These are phyloP conservation scores for Beauveria caledonica DNA, from an alignment of 2,329 filamentous ascomycete genomes.

Conservation along the genomic window DNA sequence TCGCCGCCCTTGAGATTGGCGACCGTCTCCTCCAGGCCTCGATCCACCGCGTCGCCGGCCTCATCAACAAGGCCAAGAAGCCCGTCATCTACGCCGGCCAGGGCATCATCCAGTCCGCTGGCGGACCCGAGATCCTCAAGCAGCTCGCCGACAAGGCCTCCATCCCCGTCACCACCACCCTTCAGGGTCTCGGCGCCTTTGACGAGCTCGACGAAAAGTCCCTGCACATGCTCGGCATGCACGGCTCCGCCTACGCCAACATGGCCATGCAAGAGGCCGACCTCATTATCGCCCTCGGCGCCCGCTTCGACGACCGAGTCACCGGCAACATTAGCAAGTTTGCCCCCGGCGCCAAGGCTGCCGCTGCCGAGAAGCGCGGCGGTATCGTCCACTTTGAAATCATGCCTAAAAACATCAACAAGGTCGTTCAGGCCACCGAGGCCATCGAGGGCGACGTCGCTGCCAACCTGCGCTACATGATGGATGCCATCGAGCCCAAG, in stretches of 20 bases:
- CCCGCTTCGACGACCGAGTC: conserved; percentile 93
- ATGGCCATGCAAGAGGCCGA: conserved; percentile 97
- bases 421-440: conserved; percentile 93
- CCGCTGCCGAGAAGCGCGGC: conserved; percentile 75
- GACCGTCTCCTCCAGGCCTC: conserved; percentile 64
- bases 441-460: conserved; percentile 90
- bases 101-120: conserved; percentile 71
- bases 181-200: conserved; percentile 85
- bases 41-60: conserved; percentile 66
- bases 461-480: conserved; percentile 63
- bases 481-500: conserved; percentile 61
- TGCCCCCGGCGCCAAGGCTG: conserved; percentile 77
- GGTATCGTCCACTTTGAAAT: conserved; percentile 98
- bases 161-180: conserved; percentile 91
- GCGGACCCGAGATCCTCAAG: conserved; percentile 71
- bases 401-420: conserved; percentile 99
- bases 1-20: conserved; percentile 67
- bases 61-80: conserved; percentile 86
- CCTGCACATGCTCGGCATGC: conserved; percentile 98
- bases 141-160: conserved; percentile 82
- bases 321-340: conserved; percentile 77
- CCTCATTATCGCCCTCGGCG: conserved; percentile 88
- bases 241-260: conserved; percentile 94
- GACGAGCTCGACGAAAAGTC: conserved; percentile 92
- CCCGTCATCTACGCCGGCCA: conserved; percentile 93